Evolutionary conservation across 1,284 basidiomycete genomes (phyloP).

Genomic region (Sporisorium reilianum): DNA sequence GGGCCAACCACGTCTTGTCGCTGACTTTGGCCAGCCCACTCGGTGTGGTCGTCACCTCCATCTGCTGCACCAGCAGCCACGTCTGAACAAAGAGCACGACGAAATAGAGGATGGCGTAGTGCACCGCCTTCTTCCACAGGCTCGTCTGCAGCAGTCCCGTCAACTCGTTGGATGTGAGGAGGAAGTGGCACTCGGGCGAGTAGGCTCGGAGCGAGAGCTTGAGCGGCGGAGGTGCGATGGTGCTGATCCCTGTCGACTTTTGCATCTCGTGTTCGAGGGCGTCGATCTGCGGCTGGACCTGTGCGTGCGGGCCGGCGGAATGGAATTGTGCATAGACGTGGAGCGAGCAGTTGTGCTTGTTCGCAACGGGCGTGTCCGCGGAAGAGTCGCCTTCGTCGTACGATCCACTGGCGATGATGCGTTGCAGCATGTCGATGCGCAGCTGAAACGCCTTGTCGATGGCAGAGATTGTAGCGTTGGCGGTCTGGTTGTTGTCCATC

Average conservation of each 20-base stretch:
- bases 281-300: constrained; percentile 38
- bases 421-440: constrained; percentile 53
- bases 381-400: constrained; percentile 19
- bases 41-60: constrained; percentile 63
- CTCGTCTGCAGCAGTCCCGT: constrained; percentile 40
- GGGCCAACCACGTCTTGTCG: constrained; percentile 56
- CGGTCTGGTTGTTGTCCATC: constrained; percentile 18
- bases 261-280: constrained; percentile 62
- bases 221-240: constrained; percentile 48
- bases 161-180: constrained; percentile 49
- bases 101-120: constrained; percentile 61
- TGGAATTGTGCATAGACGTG: constrained; percentile 63
- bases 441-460: constrained; percentile 60
- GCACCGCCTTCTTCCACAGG: constrained; percentile 59
- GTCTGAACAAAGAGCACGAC: constrained; percentile 56
- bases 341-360: constrained; percentile 63
- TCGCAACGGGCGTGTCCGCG: background rate
- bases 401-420: constrained; percentile 42
- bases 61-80: constrained; percentile 64
- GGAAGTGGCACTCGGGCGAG: constrained; percentile 66
- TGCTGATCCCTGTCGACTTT: constrained; percentile 58
- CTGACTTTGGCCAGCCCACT: constrained; percentile 57
- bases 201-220: constrained; percentile 55
- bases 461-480: constrained; percentile 49
- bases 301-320: constrained; percentile 44